Evolutionary conservation across 2,329 filamentous ascomycete genomes (phyloP), one percentile per base, ranked within the genome.

Genomic region (Botrytis medusae): DNA sequence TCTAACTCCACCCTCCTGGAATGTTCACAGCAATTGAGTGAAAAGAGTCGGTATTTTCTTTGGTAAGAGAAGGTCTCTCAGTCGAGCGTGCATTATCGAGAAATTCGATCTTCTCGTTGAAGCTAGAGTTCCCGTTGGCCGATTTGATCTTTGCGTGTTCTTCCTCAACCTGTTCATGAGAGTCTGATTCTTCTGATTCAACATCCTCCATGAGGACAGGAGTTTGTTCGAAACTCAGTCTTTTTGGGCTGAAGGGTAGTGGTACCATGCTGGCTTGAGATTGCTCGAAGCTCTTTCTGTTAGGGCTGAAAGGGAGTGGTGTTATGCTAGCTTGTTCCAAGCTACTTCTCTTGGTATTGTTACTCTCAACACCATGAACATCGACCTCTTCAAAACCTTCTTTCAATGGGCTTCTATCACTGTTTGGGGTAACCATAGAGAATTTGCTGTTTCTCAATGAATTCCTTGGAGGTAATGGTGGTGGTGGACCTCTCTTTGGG

Each of bases 401-500:
- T 76, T 68, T 78, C 62, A 74, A 74, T 37, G 76, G 77, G 61
- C 74, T 79, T 34, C 72, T 75, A 25, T 80, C 78, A 42, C 71
- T 78, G 4, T 71, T 75, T 60, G 79, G 74, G 57, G 79, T 78
- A 42, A 79, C 74, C 74, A 79, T 81, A 57, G 71, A 73, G 73
- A 71, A 79, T 16, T 71, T 71, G 60, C 75, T 78, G 14, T 69
- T 65, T 75, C 80, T 75, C 16, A 90, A 90, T 1, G 93, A 92
- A 79, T 92, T 97, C 65, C 94, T 87, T 4, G 89, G 87, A 1
- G 95, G 95, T 20, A 97, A 67, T 32, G 80, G 87, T 14, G 92
- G 90, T 1, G 95, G 94, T 1, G 93, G 89, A 1, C 91, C 83
- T 51, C 94, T 88, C 83, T 95, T 97, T 20, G 93, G 90, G 74